Evolutionary conservation across 139 green algal genomes (phyloP).

Genomic region (Chlamydomonas schloesseri): DNA sequence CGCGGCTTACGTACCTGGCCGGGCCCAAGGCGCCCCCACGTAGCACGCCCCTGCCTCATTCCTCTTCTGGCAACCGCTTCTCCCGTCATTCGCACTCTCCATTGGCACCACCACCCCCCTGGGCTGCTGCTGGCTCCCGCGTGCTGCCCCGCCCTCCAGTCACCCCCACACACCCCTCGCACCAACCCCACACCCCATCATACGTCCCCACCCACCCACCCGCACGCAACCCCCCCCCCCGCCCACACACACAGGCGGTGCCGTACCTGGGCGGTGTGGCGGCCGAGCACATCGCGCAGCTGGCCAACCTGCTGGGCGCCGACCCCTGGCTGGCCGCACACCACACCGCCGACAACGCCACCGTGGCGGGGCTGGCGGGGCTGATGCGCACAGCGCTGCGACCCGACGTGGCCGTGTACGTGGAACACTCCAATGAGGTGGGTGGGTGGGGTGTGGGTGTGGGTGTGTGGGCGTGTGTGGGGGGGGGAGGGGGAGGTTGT

Average conservation of each 20-base stretch:
- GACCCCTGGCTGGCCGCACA: conserved; percentile 54
- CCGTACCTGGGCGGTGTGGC: conserved; percentile 9
- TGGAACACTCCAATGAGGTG: conserved; percentile 59
- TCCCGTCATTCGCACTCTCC: too few species aligned
- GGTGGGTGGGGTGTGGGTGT: not conserved
- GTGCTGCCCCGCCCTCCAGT: too few species aligned
- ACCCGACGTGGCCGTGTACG: conserved; percentile 40
- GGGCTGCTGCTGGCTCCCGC: too few species aligned
- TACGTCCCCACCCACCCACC: too few species aligned
- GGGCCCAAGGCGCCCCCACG: too few species aligned
- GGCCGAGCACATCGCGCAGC: conserved; percentile 47
- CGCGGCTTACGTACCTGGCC: too few species aligned
- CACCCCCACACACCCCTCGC: too few species aligned
- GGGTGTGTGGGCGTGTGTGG: not conserved
- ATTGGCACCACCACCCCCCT: too few species aligned
- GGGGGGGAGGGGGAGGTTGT: not conserved
- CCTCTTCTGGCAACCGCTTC: too few species aligned
- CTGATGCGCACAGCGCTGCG: conserved; percentile 41
- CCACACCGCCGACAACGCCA: conserved; percentile 51
- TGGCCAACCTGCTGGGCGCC: conserved; percentile 51
- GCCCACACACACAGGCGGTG: not conserved
- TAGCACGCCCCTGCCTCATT: too few species aligned
- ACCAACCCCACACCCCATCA: too few species aligned
- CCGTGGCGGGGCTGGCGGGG: conserved; percentile 34
- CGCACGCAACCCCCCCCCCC: too few species aligned